Evolutionary conservation across 2,329 filamentous ascomycete species (phyloP), one percentile per base, ranked within the genome.

Genomic region (Ophiostoma pallidulum): DNA sequence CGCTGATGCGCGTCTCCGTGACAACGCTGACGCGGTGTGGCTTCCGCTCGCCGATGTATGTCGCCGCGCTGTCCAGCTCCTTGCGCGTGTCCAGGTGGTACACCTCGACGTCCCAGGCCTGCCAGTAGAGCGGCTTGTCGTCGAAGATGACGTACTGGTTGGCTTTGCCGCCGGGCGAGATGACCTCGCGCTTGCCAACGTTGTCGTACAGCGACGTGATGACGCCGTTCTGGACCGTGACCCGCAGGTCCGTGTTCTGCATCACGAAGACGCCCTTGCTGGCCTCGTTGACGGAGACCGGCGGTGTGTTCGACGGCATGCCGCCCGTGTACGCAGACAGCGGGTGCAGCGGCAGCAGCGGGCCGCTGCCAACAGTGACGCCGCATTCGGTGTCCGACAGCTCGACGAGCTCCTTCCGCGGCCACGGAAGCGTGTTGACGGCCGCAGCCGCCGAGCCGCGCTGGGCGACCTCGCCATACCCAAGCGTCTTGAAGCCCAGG

Each of bases 21-120:
- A 84, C 75, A 39, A 98, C 74, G 52, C 86, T 90, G 41, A 90
- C 89, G 48, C 82, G 79, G 64, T 94, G 82, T 1, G 82, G 71
- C 51, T 82, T 82, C 47, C 76, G 68, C 59, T 92, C 86, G 32
- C 78, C 69, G 48, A 97, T 82, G 53, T 72, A 74, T 12, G 86
- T 88, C 55, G 80, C 73, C 53, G 77, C 75, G 16, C 81, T 77
- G 6, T 75, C 62, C 13, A 98, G 73, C 62, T 91, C 85, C 61
- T 85, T 78, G 48, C 89, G 81, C 2, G 89, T 92, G 47, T 94
- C 81, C 22, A 97, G 77, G 59, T 98, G 92, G 68, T 84, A 98
- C 24, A 97, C 90, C 65, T 98, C 92, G 6, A 97, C 91, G 63
- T 98, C 91, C 90, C 91, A 95, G 3, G 89, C 90, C 66, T 96